Evolutionary conservation across 1,139 yeast genomes (phyloP), one percentile per base, ranked within the genome.

Genomic region (Candida gigantensis): DNA sequence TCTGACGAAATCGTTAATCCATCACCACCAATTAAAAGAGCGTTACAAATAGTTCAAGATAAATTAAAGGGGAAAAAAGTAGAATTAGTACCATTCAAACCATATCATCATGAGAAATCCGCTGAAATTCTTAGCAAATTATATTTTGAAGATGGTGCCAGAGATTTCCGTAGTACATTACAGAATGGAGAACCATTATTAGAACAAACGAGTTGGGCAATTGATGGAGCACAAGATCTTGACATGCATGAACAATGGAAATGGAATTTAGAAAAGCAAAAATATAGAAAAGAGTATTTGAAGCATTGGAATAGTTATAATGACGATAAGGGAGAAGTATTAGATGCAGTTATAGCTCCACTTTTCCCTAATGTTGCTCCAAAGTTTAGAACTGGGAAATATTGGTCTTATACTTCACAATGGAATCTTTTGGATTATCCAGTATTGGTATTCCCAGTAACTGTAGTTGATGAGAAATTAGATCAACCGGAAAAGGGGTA

Each of bases 311-410:
- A 33, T 10, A 28, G 39, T n/a, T 49, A 42, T 26, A 42, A 40
- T 12, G 46, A 44, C 26, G 25, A 24, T 8, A 37, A 39, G 17
- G 83, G 81, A 35, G 72, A 71, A 38, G 56, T 62, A 26, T 46
- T 47, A 24, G 57, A 53, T 36, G 56, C 49, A 1, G 43, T 52
- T 1, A 43, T 52, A 35, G 49, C 55, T 7, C 60, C 60, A 2
- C 51, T 52, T 7, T 50, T 37, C 33, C 52, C 54, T 11, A 53
- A 52, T n/a, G 49, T 49, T 11, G 53, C 58, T 12, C 45, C 55
- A 15, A 47, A 45, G 32, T 59, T 51, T 34, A 36, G 46, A 24
- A 50, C 55, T 2, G 43, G 49, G 6, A 51, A 47, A 21, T 54
- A 54, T 36, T 53, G 58, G 57, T 50, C 51, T 5, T 56, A 55